Percentiles rank a stretch among this genome's conserved stretches.
These are phyloP conservation scores for Pleurotus cornucopiae DNA, from an alignment of 768 basidiomycete species.

Conservation along the genomic window DNA sequence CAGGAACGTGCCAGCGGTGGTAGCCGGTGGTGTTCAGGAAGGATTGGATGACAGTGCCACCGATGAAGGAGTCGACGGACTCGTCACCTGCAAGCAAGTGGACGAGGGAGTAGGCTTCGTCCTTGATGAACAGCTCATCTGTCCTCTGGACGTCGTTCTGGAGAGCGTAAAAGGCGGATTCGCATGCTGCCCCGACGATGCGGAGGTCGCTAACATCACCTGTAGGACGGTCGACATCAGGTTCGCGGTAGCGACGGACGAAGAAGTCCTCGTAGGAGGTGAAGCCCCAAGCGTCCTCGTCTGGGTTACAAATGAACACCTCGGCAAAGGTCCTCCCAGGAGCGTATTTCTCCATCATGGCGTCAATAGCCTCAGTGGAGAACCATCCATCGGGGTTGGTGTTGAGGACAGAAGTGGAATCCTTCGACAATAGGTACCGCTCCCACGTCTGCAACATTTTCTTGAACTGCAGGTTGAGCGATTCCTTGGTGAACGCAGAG, in stretches of 20 bases:
- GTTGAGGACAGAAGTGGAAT: slow-evolving; percentile 10
- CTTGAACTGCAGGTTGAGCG: slow-evolving; percentile 9
- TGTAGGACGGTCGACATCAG: slow-evolving; percentile 35
- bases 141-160: slow-evolving; percentile 29
- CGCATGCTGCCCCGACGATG: slow-evolving; percentile 50
- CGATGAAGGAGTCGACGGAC: slow-evolving; percentile 36
- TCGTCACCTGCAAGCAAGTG: slow-evolving; percentile 47
- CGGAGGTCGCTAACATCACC: slow-evolving; percentile 15
- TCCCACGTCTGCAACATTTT: slow-evolving; percentile 12
- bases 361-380: slow-evolving; percentile 2
- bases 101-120: slow-evolving; percentile 52
- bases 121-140: slow-evolving; percentile 60
- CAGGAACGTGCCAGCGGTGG: slow-evolving; percentile 63
- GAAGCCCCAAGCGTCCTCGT: slow-evolving; percentile 37
- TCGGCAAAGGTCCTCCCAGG: slow-evolving; percentile 26
- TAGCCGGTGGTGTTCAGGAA: slow-evolving; percentile 53
- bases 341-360: slow-evolving; percentile 1
- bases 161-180: slow-evolving; percentile 44
- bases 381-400: slow-evolving; percentile 11
- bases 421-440: slow-evolving; percentile 7
- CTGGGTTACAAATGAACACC: slow-evolving; percentile 36
- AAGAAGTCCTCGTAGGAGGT: slow-evolving; percentile 56
- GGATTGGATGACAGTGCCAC: slow-evolving; percentile 51
- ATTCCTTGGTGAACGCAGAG: slow-evolving; percentile 9
- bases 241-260: slow-evolving; percentile 33